These are phyloP conservation scores for Dryas integrifolia DNA, from an alignment of 331 rosid species.

Conservation along the genomic window DNA sequence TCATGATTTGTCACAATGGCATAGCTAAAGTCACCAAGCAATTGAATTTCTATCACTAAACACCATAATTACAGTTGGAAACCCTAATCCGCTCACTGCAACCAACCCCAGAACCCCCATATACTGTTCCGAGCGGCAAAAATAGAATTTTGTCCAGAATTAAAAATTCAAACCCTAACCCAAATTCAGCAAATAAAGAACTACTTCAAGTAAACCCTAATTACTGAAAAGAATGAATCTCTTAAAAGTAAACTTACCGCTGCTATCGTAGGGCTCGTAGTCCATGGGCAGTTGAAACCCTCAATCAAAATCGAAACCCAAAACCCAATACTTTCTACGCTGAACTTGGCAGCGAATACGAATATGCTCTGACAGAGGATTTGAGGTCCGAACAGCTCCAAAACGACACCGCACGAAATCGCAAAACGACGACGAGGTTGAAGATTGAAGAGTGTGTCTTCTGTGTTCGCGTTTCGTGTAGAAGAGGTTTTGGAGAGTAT, in stretches of 20 bases:
- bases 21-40: not conserved
- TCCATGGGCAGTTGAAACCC: conserved; percentile 72
- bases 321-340: not conserved
- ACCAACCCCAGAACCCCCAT: conserved; percentile 16
- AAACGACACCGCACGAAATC: conserved; percentile 5
- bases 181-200: conserved; percentile 17
- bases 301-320: conserved; percentile 2
- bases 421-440: not conserved
- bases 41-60: not conserved
- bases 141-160: not conserved
- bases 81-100: conserved; percentile 2
- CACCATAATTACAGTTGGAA: not conserved
- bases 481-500: not conserved
- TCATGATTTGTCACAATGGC: not conserved
- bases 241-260: conserved; percentile 53
- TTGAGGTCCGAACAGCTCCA: not conserved
- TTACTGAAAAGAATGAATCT: conserved; percentile 17
- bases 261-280: conserved; percentile 89
- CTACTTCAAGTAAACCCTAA: conserved; percentile 26
- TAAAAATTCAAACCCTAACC: conserved; percentile 12
- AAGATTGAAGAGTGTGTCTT: not conserved
- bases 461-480: not conserved
- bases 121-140: not conserved
- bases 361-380: not conserved
- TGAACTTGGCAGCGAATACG: conserved; percentile 19